Evolutionary conservation across 768 basidiomycete species (phyloP), one percentile per base, ranked within the genome.

Genomic region (Cytidiella melzeri): DNA sequence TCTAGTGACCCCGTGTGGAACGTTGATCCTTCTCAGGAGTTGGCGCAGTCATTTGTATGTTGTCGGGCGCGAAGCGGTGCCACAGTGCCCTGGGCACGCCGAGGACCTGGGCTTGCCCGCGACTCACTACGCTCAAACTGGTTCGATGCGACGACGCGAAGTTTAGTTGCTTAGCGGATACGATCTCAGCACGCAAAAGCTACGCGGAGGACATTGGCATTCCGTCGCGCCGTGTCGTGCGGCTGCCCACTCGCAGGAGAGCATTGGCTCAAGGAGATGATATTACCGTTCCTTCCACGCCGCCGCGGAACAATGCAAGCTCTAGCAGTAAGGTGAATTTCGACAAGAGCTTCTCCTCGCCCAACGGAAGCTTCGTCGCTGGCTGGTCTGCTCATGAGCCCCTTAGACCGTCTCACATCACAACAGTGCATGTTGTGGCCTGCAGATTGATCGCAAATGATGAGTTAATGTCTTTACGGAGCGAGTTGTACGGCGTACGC

Each of bases 61-160:
- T 80, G 24, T 60, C 68, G 34, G 70, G 75, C 48, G 60, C 57
- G 28, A 54, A 66, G 11, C 64, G 70, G 50, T 66, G 66, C 21
- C 47, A 53, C 36, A 10, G 28, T 47, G n/a, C 2, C 39, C 37
- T 30, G 3, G 18, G 13, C 27, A 34, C 26, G 13, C 20, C 41
- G 9, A 26, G 23, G 5, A 44, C 19, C n/a, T 56, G 55, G 55
- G 38, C 44, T 19, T 56, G 55, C 24, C 52, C 55, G 18, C 37
- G 38, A 5, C 48, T 56, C 18, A 27, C 44, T 13, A 15, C 21
- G 11, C 24, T 56, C 4, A 19, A 7, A 2, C 21, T 56, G 25
- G 18, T 30, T 7, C 24, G 50, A 11, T 47, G 26, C 15, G 9
- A 19, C 23, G 48, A 43, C 25, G 40, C 51, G 9, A 53, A 42